These are phyloP conservation scores for Kluyveromyces aestuarii DNA, from an alignment of 805 yeast genomes.

Conservation along the genomic window DNA sequence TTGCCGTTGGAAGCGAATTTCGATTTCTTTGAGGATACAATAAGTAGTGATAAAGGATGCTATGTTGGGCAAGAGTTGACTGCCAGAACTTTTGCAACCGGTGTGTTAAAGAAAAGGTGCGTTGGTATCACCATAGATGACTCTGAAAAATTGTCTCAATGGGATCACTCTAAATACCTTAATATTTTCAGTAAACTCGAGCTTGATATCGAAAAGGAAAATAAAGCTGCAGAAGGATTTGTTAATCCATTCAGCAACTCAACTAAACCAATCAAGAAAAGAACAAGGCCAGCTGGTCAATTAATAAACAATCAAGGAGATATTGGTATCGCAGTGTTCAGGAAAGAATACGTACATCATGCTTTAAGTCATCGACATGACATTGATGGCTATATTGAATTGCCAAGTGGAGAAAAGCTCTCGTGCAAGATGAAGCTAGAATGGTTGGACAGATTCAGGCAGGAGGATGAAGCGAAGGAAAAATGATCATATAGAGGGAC, in stretches of 20 bases:
- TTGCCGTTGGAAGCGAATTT: slow-evolving; percentile 80
- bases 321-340: slow-evolving; percentile 57
- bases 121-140: slow-evolving; percentile 47
- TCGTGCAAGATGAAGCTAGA: background rate
- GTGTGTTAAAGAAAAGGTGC: slow-evolving; percentile 73
- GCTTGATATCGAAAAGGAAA: background rate
- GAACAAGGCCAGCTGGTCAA: slow-evolving; percentile 49
- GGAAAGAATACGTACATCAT: slow-evolving; percentile 33
- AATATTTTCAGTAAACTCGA: background rate
- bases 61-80: slow-evolving; percentile 95
- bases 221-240: background rate
- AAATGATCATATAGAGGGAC: background rate
- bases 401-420: slow-evolving; percentile 14
- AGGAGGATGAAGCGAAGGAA: background rate
- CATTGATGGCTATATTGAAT: slow-evolving; percentile 27
- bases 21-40: slow-evolving; percentile 61
- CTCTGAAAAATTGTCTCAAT: background rate
- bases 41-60: slow-evolving; percentile 88
- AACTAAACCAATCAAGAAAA: slow-evolving; percentile 18
- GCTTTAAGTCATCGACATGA: slow-evolving; percentile 14
- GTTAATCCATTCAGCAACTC: slow-evolving; percentile 35
- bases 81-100: slow-evolving; percentile 75
- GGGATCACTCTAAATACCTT: slow-evolving; percentile 2
- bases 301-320: slow-evolving; percentile 48
- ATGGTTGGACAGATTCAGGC: slow-evolving; percentile 1